Evolutionary conservation across 257 asterid species (phyloP).

Genomic region (Sherardia arvensis): DNA sequence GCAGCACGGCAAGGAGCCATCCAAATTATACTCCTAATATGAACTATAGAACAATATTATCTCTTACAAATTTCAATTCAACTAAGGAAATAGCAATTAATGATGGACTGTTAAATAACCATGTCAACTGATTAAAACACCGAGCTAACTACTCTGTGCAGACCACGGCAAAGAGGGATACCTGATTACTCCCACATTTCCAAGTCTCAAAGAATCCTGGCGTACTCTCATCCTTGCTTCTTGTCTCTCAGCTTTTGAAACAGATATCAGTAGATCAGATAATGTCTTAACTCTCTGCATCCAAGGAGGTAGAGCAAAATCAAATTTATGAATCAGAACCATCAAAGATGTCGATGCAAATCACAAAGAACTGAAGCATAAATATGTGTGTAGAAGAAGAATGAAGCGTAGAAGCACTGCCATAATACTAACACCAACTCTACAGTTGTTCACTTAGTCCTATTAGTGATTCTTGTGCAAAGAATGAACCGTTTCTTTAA

Average conservation of each 20-base stretch:
- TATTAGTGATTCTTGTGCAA: neutral
- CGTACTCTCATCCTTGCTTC: conserved; percentile 95
- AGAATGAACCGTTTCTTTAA: neutral
- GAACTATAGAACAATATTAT: neutral
- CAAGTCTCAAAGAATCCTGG: conserved; percentile 90
- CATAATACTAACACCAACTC: neutral
- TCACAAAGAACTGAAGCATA: neutral
- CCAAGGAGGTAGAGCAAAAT: conserved; percentile 17
- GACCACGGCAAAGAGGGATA: conserved; percentile 14
- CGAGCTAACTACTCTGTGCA: neutral
- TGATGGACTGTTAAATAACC: neutral
- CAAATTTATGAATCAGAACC: conserved; percentile 13
- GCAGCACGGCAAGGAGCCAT: neutral
- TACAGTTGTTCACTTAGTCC: neutral
- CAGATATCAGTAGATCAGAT: conserved; percentile 83
- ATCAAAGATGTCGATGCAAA: conserved; percentile 4
- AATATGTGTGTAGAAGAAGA: neutral
- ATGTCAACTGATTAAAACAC: neutral
- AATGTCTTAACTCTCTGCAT: conserved; percentile 77
- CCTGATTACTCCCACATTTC: conserved; percentile 95
- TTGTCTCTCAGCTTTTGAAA: conserved; percentile 95
- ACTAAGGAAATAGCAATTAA: neutral
- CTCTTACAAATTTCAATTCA: neutral
- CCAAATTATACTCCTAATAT: neutral
- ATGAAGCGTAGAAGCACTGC: neutral